Percentiles rank a stretch among this genome's conserved stretches.
Conservation (phyloP, 2,329 filamentous ascomycete genomes). For the Cercospora zeae-maydis region DNA sequence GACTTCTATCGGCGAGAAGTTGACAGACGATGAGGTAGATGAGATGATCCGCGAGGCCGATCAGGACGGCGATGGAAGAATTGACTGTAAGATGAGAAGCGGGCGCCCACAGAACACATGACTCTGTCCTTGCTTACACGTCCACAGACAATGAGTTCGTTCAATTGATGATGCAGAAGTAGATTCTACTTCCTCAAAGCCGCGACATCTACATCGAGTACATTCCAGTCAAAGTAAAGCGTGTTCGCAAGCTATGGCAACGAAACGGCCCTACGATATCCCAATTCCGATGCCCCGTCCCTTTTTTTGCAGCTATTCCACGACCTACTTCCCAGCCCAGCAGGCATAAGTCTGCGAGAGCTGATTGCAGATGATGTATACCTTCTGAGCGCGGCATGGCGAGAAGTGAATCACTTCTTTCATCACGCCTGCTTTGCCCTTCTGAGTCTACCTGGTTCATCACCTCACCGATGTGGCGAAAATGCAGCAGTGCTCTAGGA, state of each 20-base stretch:
- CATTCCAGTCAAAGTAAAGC: not conserved
- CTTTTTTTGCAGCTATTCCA: not conserved
- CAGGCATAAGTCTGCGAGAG: not conserved
- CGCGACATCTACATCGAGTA: constrained; percentile 3
- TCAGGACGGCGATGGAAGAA: constrained; percentile 61
- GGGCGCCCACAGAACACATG: not conserved
- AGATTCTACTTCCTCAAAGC: constrained; percentile 22
- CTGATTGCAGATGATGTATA: not conserved
- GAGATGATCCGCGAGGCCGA: constrained; percentile 65
- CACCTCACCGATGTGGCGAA: not conserved
- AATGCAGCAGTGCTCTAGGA: not conserved
- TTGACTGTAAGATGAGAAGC: constrained; percentile 53
- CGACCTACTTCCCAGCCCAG: not conserved
- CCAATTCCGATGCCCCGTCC: not conserved
- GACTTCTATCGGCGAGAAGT: constrained; percentile 61
- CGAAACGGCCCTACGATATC: not conserved
- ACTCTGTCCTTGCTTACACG: constrained; percentile 4
- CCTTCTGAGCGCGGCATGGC: not conserved
- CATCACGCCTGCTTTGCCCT: not conserved
- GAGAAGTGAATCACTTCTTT: not conserved
- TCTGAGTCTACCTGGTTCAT: not conserved
- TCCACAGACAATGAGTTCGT: constrained; percentile 53
- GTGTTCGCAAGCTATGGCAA: not conserved
- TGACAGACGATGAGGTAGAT: constrained; percentile 62
- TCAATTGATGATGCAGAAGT: constrained; percentile 57